A percentile compares a stretch with the other conserved stretches of the same genome.
phyloP scores from a whole-genome alignment of 2,329 filamentous ascomycete genomes.

The Aspergillus thermomutatus region DNA sequence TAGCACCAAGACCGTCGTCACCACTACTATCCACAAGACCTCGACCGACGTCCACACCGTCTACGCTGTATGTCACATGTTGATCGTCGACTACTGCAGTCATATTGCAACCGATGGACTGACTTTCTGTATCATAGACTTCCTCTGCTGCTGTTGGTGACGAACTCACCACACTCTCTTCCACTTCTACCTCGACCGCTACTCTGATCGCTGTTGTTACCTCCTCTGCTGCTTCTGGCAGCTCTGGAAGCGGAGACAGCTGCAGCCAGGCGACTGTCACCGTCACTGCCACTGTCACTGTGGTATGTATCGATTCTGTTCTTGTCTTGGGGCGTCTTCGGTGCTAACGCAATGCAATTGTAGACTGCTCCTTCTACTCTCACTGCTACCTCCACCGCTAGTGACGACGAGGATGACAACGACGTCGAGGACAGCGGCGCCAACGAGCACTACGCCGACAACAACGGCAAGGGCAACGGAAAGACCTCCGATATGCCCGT shows the following conservation, averaged over 20 bases:
- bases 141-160: slow-evolving; percentile 5
- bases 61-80: slow-evolving; percentile 20
- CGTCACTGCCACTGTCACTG: slow-evolving; percentile 33
- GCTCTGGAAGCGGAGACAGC: slow-evolving; percentile 5
- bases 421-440: neutral
- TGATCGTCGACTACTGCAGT: neutral
- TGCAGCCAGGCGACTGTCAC: slow-evolving; percentile 26
- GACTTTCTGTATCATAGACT: slow-evolving; percentile 2
- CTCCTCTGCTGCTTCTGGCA: slow-evolving; percentile 11
- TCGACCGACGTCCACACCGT: slow-evolving; percentile 26
- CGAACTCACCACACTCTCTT: slow-evolving; percentile 26
- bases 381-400: slow-evolving; percentile 8
- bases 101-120: neutral
- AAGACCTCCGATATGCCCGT: too few species aligned
- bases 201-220: slow-evolving; percentile 22
- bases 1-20: slow-evolving; percentile 33
- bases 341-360: neutral
- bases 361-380: slow-evolving; percentile 8
- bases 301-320: slow-evolving; percentile 23
- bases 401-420: slow-evolving; percentile 1
- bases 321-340: neutral
- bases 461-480: neutral
- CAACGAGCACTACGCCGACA: neutral
- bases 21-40: slow-evolving; percentile 31
- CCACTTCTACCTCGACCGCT: slow-evolving; percentile 29